Evolutionary conservation across 202 grass and related monocot species (phyloP), one percentile per base, ranked within the genome.

Genomic region (Carex arenaria): DNA sequence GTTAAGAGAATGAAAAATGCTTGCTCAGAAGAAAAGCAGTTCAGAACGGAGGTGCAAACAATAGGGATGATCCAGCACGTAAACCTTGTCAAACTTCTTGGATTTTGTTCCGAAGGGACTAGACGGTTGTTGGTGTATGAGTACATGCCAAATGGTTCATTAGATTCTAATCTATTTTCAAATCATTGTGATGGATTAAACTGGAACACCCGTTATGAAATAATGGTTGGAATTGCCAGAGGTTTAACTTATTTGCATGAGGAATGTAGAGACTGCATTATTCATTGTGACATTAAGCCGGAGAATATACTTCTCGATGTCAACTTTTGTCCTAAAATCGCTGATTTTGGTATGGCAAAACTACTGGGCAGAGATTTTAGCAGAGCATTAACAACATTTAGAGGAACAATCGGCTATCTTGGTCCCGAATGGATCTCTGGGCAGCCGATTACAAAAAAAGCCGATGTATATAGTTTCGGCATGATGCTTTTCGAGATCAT

Each of bases 281-380:
- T 93, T 67, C 86, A 90, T 26, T 93, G 91, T 5, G 88, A 93
- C 19, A 30, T 90, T 4, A 93, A 90, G 51, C 86, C 86, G 1
- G 91, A 90, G 3, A 93, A 93, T 7, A 59, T 93, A 70, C 86
- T 90, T 13, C 68, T 93, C 14, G 86, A 90, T 75, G 71, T 32
- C 6, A 3, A 71, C 0, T 90, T 92, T 12, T 87, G 52, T 72
- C 85, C 85, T 1, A 93, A 90, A 55, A 88, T 93, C 20, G 91
- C 85, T 10, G 88, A 92, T 22, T 92, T 89, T 22, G 90, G 90
- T 5, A 87, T 89, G 87, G 90, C 87, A 7, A 92, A 89, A 81
- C 74, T 93, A 80, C 53, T 92, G 4, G 61, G 67, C 0, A 47
- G 88, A 65, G 85, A 92, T 22, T 84, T 81, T 69, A 92, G 86